Conservation (phyloP, 2,329 filamentous ascomycete species). For the Pyrenophora seminiperda region DNA sequence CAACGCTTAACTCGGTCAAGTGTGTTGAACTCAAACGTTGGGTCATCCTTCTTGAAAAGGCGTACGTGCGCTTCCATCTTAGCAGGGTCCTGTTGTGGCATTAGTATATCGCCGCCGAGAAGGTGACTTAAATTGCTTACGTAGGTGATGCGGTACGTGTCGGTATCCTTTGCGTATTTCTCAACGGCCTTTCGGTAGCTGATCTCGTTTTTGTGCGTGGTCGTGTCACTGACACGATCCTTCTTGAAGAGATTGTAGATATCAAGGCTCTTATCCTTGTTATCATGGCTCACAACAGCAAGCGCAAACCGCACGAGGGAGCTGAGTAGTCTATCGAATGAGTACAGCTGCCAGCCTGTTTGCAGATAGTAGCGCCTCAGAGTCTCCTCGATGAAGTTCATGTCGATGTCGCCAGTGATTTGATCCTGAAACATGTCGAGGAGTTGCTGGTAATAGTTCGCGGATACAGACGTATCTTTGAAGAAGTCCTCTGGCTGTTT, state of each 20-base stretch:
- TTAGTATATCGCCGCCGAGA: constrained; percentile 30
- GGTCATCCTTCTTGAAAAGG: constrained; percentile 86
- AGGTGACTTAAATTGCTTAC: constrained; percentile 63
- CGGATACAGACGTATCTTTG: constrained; percentile 62
- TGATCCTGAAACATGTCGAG: constrained; percentile 85
- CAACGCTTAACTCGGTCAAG: constrained; percentile 69
- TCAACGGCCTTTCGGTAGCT: constrained; percentile 90
- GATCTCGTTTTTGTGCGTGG: constrained; percentile 87
- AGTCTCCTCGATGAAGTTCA: constrained; percentile 83
- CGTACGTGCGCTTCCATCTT: constrained; percentile 77
- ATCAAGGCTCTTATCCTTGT: constrained; percentile 91
- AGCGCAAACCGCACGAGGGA: constrained; percentile 80
- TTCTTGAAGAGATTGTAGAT: constrained; percentile 85
- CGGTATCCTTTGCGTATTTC: constrained; percentile 88
- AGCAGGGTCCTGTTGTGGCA: constrained; percentile 53
- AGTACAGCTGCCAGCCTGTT: constrained; percentile 91
- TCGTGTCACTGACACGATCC: constrained; percentile 80
- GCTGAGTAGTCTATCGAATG: constrained; percentile 84
- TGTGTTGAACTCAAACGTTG: constrained; percentile 74
- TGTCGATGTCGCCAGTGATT: constrained; percentile 80
- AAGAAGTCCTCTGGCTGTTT: constrained; percentile 79
- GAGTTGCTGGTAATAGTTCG: constrained; percentile 84
- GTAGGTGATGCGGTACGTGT: constrained; percentile 87
- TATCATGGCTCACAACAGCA: constrained; percentile 81
- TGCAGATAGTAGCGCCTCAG: constrained; percentile 89